phyloP scores from a whole-genome alignment of 176 grass and related monocot species.

The Stipa capillata region DNA sequence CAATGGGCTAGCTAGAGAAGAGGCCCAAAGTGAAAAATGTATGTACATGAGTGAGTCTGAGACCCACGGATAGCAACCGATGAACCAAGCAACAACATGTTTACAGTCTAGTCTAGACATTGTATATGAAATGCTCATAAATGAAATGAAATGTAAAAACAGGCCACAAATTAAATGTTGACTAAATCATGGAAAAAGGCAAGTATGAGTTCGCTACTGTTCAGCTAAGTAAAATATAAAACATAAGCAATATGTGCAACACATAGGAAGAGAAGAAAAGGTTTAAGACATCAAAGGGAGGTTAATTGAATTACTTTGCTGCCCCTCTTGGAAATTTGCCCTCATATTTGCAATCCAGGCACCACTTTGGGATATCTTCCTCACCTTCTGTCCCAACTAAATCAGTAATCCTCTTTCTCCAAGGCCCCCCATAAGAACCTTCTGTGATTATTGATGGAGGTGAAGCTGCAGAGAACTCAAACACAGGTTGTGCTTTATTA shows the following conservation, averaged over 20 bases:
- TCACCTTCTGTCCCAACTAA: conserved; percentile 69
- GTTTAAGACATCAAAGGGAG: neutral
- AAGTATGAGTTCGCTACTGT: neutral
- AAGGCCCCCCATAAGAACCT: conserved; percentile 57
- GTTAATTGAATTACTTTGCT: conserved; percentile 48
- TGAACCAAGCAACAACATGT: neutral
- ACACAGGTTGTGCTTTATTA: conserved; percentile 24
- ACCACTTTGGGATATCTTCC: conserved; percentile 60
- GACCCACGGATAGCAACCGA: neutral
- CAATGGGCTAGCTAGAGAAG: too few relatives aligned
- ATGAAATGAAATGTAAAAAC: neutral
- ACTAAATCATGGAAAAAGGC: neutral
- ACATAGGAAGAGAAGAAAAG: neutral
- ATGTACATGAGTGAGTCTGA: neutral
- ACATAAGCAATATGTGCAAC: neutral
- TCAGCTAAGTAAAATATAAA: too few relatives aligned
- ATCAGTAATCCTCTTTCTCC: conserved; percentile 72
- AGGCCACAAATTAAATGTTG: neutral
- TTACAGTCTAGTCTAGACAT: neutral
- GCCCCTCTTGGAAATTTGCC: conserved; percentile 56
- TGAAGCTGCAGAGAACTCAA: conserved; percentile 56
- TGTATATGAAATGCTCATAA: neutral
- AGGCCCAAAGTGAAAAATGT: neutral
- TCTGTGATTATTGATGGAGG: conserved; percentile 78
- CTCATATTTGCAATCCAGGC: conserved; percentile 45